Conservation (phyloP, 345 rosid genomes). For the Populus pruinosa region DNA sequence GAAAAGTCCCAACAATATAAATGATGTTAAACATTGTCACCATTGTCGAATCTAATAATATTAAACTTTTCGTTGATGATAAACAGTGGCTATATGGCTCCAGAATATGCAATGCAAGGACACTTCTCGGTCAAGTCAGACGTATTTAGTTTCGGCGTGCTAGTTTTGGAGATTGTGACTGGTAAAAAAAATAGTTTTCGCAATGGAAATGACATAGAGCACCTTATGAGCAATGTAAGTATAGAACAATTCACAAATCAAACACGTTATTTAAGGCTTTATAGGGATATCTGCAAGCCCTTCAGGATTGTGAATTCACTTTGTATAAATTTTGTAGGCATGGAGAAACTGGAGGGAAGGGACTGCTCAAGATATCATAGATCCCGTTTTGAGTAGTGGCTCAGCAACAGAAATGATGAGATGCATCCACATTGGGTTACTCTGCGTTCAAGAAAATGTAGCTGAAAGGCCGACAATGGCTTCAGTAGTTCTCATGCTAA, state of each 20-base stretch:
- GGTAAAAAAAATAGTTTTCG: slow-evolving; percentile 37
- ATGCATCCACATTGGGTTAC: slow-evolving; percentile 53
- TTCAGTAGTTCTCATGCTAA: slow-evolving; percentile 42
- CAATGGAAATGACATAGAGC: slow-evolving; percentile 13
- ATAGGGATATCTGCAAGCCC: no score
- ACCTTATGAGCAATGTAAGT: slow-evolving; percentile 41
- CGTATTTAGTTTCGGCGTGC: not conserved
- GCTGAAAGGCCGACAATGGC: slow-evolving; percentile 47
- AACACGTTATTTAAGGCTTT: no score
- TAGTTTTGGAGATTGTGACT: slow-evolving; percentile 29
- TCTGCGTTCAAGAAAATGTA: slow-evolving; percentile 53
- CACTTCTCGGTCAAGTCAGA: slow-evolving; percentile 5
- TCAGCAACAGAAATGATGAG: slow-evolving; percentile 34
- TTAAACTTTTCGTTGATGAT: not conserved
- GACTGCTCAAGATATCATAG: slow-evolving; percentile 23
- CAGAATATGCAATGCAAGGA: no score
- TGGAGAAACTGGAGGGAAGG: slow-evolving; percentile 59
- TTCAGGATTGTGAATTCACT: no score
- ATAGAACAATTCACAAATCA: not conserved
- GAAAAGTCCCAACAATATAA: no score
- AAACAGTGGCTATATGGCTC: slow-evolving; percentile 49
- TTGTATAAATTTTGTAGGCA: slow-evolving; percentile 26
- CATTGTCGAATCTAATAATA: no score
- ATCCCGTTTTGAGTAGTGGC: slow-evolving; percentile 28
- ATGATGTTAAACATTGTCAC: no score